Base-by-base conservation (phyloP, 805 yeast species). In the Schwanniomyces polymorphus region DNA sequence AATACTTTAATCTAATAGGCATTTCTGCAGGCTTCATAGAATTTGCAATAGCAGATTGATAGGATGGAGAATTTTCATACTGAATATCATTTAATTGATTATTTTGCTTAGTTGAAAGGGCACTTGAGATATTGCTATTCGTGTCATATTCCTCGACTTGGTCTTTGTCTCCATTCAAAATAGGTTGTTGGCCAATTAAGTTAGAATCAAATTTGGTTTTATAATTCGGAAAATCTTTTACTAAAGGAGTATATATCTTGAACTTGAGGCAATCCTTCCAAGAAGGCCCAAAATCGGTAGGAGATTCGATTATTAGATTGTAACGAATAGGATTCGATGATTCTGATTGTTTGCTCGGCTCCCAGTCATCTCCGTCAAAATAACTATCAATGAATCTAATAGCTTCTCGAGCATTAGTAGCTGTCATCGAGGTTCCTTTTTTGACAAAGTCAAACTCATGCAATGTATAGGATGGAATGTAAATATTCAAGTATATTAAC, bases 321-420 rank as follows among this genome's bases (percentile, higher is more conserved):
- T 46, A 44, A 11, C 29, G 38, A 21, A 56, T 42, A 0, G 46
- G 46, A 27, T 43, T 40, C 11, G 44, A 11, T n/a, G 17, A 2
- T 16, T 33, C 14, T 16, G 16, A 8, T 5, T 46, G 48, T 31
- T 41, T 44, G 3, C 47, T 41, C 27, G 52, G 52, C 33, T 47
- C 51, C 7, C 5, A 12, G 4, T 29, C 14, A 11, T 49, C 56
- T 2, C 44, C 42, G 33, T 68, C 76, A 34, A 70, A 58, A 28
- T 64, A 49, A 31, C 67, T 64, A 53, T 85, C 90, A 45, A 86
- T 80, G 54, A 84, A 81, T 46, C 78, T 69, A 43, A 85, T 73
- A 16, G 88, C 79, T 57, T 84, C 87, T 44, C 84, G 70, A 7
- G 91, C 86, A 61, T 81, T 82, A n/a, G 76, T 72, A 16, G 88